Evolutionary conservation across 306 rosid species (phyloP), one percentile per base, ranked within the genome.

Genomic region (Trifolium subterraneum): DNA sequence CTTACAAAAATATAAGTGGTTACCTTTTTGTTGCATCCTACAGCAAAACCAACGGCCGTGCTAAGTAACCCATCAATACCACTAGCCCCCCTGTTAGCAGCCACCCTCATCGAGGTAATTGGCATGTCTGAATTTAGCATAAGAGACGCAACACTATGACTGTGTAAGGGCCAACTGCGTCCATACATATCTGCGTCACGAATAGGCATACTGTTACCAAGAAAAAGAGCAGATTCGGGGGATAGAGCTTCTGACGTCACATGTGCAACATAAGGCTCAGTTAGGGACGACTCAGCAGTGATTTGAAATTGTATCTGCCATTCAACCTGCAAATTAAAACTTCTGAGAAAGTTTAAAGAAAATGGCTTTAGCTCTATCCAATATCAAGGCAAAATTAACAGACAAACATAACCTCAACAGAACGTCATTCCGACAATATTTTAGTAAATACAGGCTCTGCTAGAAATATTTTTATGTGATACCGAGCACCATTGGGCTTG

Each of bases 21-120:
- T 84, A 91, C 98, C 78, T 80, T 82, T 83, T 87, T 91, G 82
- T 90, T 88, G 89, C 94, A 85, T 55, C 98, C 98, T 36, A 84
- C 90, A 41, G 98, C 90, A 82, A 89, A 91, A 74, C 98, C 98
- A 88, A 87, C 81, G 71, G 98, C 96, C 45, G 98, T 88, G 85
- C 98, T 94, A 60, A 94, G 89, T 64, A 94, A 73, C 61, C 98
- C 98, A 81, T 94, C 98, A 80, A 94, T 94, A 77, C 98, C 98
- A 83, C 97, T 88, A 55, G 97, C 97, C 64, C 98, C 98, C 83
- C 98, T 90, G 65, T 94, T 94, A 68, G 89, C 96, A 72, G 87
- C 86, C 71, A 88, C 93, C 86, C 89, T 79, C 71, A 82, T 81
- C 89, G 87, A 80, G 79, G 68, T 87, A 81, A 81, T 77, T 70